Evolutionary conservation across 164 flowering plant genomes (phyloP).

Genomic region (Warburgia ugandensis): DNA sequence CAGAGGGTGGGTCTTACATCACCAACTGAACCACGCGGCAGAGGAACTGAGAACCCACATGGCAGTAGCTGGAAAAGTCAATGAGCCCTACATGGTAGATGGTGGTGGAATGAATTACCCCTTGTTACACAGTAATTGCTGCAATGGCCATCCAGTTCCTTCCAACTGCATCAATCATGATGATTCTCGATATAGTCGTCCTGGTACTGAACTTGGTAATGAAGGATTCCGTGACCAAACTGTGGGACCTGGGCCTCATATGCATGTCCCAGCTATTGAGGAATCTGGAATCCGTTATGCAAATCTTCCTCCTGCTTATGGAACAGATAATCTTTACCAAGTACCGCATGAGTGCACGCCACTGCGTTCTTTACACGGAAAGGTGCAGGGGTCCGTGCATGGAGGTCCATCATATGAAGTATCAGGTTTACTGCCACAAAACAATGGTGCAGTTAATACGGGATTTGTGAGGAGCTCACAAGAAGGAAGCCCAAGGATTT

Average conservation of each 20-base stretch:
- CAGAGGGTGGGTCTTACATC: conserved; percentile 58
- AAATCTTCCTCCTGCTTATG: conserved; percentile 45
- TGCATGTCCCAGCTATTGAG: conserved; percentile 38
- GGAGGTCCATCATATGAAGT: conserved; percentile 54
- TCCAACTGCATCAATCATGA: conserved; percentile 41
- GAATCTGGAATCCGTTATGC: conserved; percentile 52
- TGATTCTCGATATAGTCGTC: conserved; percentile 33
- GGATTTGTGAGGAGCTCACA: conserved; percentile 28
- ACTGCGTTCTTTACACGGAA: conserved; percentile 50
- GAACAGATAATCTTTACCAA: conserved; percentile 44
- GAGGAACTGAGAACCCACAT: conserved; percentile 53
- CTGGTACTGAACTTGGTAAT: conserved; percentile 45
- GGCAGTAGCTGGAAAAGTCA: conserved; percentile 48
- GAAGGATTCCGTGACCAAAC: conserved; percentile 54
- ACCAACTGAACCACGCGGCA: conserved; percentile 38
- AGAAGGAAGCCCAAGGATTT: conserved; percentile 44
- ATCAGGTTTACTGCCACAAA: conserved; percentile 32
- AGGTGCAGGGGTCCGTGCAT: conserved; percentile 43
- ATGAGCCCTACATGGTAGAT: conserved; percentile 49
- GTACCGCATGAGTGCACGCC: conserved; percentile 43
- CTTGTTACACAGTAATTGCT: too few relatives aligned
- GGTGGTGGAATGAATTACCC: conserved; percentile 37
- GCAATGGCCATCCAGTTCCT: conserved; percentile 37
- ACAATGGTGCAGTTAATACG: conserved; percentile 37
- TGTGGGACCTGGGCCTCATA: conserved; percentile 23